phyloP scores from a whole-genome alignment of 768 basidiomycete genomes.

The Punctularia strigosozonata region DNA sequence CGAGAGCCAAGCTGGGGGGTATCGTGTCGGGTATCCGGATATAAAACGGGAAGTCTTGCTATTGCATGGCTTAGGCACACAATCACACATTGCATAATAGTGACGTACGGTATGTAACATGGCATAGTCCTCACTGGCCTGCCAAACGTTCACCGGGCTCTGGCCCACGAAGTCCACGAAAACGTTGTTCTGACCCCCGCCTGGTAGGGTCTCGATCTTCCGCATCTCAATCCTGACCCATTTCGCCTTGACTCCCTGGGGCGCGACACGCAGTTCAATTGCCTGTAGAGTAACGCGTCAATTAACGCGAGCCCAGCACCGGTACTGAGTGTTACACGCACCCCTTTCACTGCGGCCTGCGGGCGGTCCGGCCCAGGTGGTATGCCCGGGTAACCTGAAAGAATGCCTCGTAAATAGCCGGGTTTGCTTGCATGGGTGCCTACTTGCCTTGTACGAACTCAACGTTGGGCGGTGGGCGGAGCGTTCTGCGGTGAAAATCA shows the following conservation, averaged over 20 bases:
- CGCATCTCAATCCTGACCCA: slow-evolving; percentile 88
- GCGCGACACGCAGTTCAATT: slow-evolving; percentile 71
- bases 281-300: slow-evolving; percentile 32
- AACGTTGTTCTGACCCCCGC: slow-evolving; percentile 53
- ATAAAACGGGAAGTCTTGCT: slow-evolving; percentile 86
- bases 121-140: slow-evolving; percentile 63
- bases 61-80: slow-evolving; percentile 5
- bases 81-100: slow-evolving; percentile 3
- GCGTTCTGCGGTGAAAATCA: too few relatives aligned
- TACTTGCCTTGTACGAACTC: slow-evolving; percentile 76
- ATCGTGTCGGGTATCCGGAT: slow-evolving; percentile 90
- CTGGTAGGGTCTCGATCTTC: slow-evolving; percentile 78
- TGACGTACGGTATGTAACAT: slow-evolving; percentile 47
- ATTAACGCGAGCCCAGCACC: slow-evolving; percentile 6
- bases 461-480: slow-evolving; percentile 81
- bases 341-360: slow-evolving; percentile 78
- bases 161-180: slow-evolving; percentile 76
- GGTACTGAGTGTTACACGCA: slow-evolving; percentile 27
- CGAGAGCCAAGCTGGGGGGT: slow-evolving; percentile 75
- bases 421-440: too few relatives aligned
- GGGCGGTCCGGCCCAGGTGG: slow-evolving; percentile 68
- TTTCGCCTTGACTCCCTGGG: slow-evolving; percentile 74
- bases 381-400: slow-evolving; percentile 75
- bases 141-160: slow-evolving; percentile 78
- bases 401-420: too few relatives aligned